These are phyloP conservation scores for Stylosanthes scabra DNA, from an alignment of 331 rosid genomes.

Conservation along the genomic window DNA sequence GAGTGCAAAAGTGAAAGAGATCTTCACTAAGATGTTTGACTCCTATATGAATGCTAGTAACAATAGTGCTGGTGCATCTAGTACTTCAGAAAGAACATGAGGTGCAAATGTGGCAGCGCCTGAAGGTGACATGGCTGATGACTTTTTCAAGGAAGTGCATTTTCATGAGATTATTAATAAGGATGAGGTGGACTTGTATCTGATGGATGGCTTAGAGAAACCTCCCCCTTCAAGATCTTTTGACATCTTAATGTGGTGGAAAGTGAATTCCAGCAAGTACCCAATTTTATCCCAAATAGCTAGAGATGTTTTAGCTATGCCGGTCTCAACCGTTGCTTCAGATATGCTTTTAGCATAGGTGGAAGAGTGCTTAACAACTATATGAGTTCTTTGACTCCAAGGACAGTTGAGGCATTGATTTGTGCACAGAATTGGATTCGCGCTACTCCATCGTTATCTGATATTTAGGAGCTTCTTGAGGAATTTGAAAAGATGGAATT, in stretches of 20 bases:
- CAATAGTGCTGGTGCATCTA: background rate
- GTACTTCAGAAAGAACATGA: background rate
- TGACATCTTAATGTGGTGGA: background rate
- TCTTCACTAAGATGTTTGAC: background rate
- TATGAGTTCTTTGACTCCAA: no score
- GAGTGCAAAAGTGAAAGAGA: background rate
- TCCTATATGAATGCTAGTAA: background rate
- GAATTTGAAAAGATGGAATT: no score
- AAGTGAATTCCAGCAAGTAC: background rate
- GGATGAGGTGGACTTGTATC: background rate
- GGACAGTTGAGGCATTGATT: no score
- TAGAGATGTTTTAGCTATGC: background rate
- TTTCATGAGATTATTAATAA: background rate
- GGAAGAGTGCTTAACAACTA: no score
- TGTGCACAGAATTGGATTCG: no score
- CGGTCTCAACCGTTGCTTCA: background rate
- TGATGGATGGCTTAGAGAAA: background rate
- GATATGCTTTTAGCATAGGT: no score
- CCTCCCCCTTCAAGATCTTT: background rate
- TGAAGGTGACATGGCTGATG: background rate
- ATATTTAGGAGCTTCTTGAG: no score
- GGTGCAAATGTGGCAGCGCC: background rate
- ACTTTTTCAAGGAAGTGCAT: background rate
- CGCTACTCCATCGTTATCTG: no score
- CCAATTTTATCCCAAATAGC: background rate